A percentile compares a stretch with the other conserved stretches of the same genome.
phyloP scores from a whole-genome alignment of 495 filamentous ascomycete genomes.

The Rhypophila decipiens region DNA sequence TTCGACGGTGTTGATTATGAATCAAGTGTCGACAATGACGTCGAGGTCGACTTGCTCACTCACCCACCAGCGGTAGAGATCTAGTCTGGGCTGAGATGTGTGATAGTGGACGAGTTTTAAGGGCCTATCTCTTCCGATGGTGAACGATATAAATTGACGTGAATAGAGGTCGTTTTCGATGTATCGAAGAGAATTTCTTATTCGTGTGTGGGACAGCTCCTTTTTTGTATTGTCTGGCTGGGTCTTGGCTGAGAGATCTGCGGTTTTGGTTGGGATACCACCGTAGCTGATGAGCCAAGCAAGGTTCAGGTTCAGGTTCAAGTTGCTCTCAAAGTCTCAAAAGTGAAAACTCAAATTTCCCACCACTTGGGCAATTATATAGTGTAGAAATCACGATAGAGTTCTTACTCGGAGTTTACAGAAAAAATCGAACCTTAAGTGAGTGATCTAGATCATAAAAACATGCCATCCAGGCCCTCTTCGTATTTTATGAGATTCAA shows the following conservation, averaged over 20 bases:
- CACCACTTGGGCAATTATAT: not conserved
- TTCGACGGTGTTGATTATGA: not conserved
- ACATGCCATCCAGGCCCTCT: not conserved
- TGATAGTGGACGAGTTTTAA: not conserved
- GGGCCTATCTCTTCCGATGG: too few species aligned
- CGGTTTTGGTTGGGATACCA: too few species aligned
- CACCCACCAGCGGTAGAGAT: too few species aligned
- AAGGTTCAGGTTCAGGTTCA: too few species aligned
- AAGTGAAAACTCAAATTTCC: not conserved
- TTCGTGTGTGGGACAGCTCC: too few species aligned
- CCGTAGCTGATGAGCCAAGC: too few species aligned
- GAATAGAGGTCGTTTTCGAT: not conserved
- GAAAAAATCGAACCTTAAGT: not conserved
- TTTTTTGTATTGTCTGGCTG: too few species aligned
- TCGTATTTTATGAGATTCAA: not conserved
- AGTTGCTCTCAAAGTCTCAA: not conserved
- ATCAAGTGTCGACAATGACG: not conserved
- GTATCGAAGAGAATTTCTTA: too few species aligned
- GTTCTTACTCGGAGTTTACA: not conserved
- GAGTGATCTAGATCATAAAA: too few species aligned
- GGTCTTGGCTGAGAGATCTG: too few species aligned
- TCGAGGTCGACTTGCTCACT: not conserved
- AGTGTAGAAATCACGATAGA: not conserved
- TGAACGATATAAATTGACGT: too few species aligned
- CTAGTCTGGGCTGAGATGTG: not conserved